Evolutionary conservation across 257 asterid species (phyloP).

Genomic region (Solanum lycopersicoides): DNA sequence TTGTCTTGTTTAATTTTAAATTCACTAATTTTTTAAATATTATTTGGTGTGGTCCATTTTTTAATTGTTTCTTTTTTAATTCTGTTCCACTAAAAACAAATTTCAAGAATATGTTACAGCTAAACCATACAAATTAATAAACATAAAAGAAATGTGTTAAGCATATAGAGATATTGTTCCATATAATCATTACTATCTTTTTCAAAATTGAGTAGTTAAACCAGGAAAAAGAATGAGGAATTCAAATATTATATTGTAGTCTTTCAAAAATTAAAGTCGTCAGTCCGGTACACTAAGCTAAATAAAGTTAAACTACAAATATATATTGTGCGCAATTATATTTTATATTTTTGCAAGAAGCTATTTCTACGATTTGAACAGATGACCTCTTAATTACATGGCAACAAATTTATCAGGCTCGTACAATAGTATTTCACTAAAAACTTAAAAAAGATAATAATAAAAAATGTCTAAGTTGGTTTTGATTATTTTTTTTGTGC

Average conservation of each 20-base stretch:
- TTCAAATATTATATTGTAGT: background rate
- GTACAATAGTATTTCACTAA: too few relatives aligned
- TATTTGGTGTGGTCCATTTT: background rate
- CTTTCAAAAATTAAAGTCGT: background rate
- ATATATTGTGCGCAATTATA: too few relatives aligned
- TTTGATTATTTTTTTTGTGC: conserved; percentile 19
- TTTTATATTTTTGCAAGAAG: too few relatives aligned
- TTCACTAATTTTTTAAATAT: background rate
- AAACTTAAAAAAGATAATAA: background rate
- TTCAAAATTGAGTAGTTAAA: background rate
- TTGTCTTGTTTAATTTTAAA: background rate
- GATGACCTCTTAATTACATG: too few relatives aligned
- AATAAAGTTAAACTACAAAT: too few relatives aligned
- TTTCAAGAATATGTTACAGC: conserved; percentile 1
- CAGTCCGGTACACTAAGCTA: fast-evolving
- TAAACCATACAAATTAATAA: background rate
- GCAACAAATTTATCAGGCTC: too few relatives aligned
- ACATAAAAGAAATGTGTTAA: background rate
- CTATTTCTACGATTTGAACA: background rate
- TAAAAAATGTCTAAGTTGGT: conserved; percentile 26
- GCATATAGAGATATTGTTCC: background rate
- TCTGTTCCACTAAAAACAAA: background rate
- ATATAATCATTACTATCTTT: background rate
- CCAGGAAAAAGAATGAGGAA: background rate
- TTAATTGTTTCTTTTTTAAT: background rate